These are phyloP conservation scores for Mycena sanguinolenta DNA, from an alignment of 768 basidiomycete genomes.

Conservation along the genomic window DNA sequence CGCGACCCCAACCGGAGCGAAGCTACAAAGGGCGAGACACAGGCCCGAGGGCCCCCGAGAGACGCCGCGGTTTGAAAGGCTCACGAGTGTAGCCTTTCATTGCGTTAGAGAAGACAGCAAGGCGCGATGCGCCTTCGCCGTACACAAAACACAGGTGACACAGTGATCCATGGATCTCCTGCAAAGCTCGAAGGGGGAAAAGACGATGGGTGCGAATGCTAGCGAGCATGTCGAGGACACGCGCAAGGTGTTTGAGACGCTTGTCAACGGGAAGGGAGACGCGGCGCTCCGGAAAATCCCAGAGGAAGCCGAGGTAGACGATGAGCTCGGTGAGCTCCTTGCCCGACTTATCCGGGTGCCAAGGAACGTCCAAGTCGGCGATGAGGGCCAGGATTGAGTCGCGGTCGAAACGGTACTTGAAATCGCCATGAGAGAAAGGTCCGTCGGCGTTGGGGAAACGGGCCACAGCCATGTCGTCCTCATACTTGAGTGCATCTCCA, in stretches of 20 bases:
- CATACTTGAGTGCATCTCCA: constrained; percentile 27
- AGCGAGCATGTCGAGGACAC: neutral
- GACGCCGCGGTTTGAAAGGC: neutral
- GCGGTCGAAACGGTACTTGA: constrained; percentile 28
- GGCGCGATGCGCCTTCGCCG: neutral
- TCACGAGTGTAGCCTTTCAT: constrained; percentile 4
- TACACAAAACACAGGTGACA: constrained; percentile 18
- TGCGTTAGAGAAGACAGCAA: constrained; percentile 3
- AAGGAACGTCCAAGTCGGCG: too few species aligned
- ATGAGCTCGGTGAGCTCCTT: constrained; percentile 35
- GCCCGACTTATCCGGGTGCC: constrained; percentile 35
- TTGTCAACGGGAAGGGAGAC: constrained; percentile 46
- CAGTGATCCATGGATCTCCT: neutral
- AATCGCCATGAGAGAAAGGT: neutral
- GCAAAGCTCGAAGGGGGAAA: neutral
- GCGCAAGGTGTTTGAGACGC: constrained; percentile 39
- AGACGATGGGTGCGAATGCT: neutral
- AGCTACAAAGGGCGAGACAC: neutral
- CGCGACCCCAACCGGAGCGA: too few species aligned
- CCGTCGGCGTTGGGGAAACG: neutral
- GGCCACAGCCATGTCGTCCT: constrained; percentile 24
- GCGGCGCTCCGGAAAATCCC: constrained; percentile 41
- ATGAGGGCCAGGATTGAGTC: constrained; percentile 24
- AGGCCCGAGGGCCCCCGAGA: neutral
- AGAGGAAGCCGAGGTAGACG: constrained; percentile 46